phyloP scores from a whole-genome alignment of 768 basidiomycete species.

The Termitomyces titanicus region DNA sequence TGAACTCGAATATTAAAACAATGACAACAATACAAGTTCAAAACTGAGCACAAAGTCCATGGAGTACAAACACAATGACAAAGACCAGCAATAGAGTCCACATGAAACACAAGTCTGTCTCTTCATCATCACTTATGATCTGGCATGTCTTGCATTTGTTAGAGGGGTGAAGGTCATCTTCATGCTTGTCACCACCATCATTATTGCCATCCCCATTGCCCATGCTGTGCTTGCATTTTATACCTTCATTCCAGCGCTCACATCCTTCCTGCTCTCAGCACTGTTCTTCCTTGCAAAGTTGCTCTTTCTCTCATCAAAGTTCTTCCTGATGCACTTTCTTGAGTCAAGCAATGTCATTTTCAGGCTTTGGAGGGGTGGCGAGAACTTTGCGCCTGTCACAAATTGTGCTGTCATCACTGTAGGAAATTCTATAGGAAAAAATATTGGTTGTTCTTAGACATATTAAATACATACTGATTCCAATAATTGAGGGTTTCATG shows the following conservation, averaged over 20 bases:
- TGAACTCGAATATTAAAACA: no score
- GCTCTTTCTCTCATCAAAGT: background rate
- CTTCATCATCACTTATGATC: no score
- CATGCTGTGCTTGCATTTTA: background rate
- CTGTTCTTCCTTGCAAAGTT: background rate
- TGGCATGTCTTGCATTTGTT: no score
- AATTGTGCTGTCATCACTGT: background rate
- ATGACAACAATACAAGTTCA: no score
- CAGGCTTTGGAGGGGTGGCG: background rate
- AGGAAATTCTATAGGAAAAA: background rate
- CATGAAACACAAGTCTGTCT: no score
- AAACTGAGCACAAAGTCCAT: no score
- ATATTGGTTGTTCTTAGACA: background rate
- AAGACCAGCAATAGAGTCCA: no score
- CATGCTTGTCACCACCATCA: no score
- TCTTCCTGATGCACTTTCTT: background rate
- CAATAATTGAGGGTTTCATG: background rate
- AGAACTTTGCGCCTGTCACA: background rate
- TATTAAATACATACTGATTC: background rate
- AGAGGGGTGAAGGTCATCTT: no score
- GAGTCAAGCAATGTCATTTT: background rate
- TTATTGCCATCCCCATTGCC: no score
- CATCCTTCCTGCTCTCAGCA: background rate
- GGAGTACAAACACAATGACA: no score
- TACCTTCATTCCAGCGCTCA: background rate